Base-by-base conservation (phyloP, 495 filamentous ascomycete genomes). In the Xylaria grammica region DNA sequence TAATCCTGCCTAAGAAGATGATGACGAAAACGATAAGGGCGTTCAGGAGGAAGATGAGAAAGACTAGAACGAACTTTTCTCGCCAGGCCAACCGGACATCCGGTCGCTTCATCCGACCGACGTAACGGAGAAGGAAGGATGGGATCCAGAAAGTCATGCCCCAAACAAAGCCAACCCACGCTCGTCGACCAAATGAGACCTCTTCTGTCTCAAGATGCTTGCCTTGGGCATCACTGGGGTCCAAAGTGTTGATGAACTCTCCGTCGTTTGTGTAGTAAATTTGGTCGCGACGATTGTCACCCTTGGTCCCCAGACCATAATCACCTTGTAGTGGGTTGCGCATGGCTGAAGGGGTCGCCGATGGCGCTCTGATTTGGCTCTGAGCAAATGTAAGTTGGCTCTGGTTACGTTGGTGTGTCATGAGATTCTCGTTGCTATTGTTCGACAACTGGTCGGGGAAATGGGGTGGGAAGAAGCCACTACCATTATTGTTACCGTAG, bases 1-100 rank as follows among this genome's bases (percentile, higher is more conserved):
- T 82, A 11, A 98, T 75, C 38, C 82, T 85, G 49, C 94, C 93
- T 65, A 99, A 93, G 30, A 81, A 85, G 69, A 96, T 88, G 70
- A 99, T 97, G 82, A 91, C 97, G 79, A 99, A 99, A 51, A 97
- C 84, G 65, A 99, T 86, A 44, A 86, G 73, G 15, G 77, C 94
- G 74, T 99, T 99, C 67, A 97, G 77, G 32, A 98, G 67, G 24
- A 92, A 72, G 65, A 99, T 98, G 62, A 97, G 62, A 34, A 90
- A 77, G 27, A 92, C 85, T 10, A 99, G 81, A 5, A 97, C 88
- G 42, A 99, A 40, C 77, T 99, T 99, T 69, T 99, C 95, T 73
- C 94, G 82, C 95, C 95, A 99, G 5, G 95, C 95, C 86, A 98
- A 90, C 1, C 95, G 90, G 45, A 99, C 91, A 77, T 99, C 95